A percentile compares a stretch with the other conserved stretches of the same genome.
Conservation (phyloP, 352 stramenopile species). For the Detonula confervacea region DNA sequence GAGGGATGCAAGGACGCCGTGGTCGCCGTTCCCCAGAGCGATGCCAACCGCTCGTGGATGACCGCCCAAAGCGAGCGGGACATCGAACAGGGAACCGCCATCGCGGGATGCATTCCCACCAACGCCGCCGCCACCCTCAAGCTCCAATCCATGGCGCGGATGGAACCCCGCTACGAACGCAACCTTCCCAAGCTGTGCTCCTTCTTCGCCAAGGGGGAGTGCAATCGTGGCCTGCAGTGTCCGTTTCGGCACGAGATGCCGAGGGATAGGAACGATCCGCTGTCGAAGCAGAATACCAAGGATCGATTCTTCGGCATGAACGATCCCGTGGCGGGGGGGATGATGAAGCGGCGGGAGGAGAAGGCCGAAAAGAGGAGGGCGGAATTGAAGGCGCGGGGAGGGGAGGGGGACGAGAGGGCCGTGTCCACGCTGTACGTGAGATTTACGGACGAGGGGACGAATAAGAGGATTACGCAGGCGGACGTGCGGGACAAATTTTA, state of each 20-base stretch:
- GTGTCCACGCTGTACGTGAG: constrained; percentile 80
- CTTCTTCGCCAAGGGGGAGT: constrained; percentile 95
- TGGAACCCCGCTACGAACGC: constrained; percentile 83
- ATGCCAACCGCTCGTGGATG: constrained; percentile 95
- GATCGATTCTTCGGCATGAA: constrained; percentile 94
- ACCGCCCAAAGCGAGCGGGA: constrained; percentile 88
- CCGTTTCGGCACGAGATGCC: constrained; percentile 95
- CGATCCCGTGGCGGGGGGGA: constrained; percentile 92
- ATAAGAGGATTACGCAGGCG: constrained; percentile 66
- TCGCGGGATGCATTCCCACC: constrained; percentile 53
- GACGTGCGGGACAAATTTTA: constrained; percentile 83
- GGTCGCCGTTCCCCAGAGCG: constrained; percentile 90
- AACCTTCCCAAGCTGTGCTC: constrained; percentile 90
- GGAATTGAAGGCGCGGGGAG: constrained; percentile 44
- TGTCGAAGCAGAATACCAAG: constrained; percentile 96
- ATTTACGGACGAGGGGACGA: constrained; percentile 63
- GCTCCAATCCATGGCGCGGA: constrained; percentile 89
- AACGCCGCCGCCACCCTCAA: constrained; percentile 80
- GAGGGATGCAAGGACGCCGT: constrained; percentile 67
- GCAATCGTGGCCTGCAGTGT: constrained; percentile 89
- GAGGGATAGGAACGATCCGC: constrained; percentile 89
- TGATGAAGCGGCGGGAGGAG: constrained; percentile 80
- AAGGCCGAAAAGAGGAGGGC: constrained; percentile 53
- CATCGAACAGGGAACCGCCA: constrained; percentile 87
- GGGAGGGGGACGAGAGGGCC: constrained; percentile 72